Conservation (phyloP, 2,329 filamentous ascomycete genomes). For the Coleophoma crateriformis region DNA sequence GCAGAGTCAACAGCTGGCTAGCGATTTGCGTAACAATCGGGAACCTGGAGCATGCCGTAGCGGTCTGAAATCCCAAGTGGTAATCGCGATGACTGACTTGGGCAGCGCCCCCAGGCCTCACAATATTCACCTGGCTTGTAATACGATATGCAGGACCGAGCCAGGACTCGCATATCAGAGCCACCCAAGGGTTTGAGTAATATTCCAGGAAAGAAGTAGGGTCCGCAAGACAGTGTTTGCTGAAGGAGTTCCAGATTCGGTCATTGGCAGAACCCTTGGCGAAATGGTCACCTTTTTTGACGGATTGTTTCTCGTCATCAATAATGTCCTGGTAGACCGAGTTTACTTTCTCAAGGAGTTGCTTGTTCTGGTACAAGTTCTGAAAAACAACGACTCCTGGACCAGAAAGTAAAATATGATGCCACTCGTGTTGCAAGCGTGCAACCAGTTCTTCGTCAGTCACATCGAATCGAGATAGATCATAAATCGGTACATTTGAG, state of each 20-base stretch:
- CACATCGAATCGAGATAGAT: neutral
- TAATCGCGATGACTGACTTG: slow-evolving; percentile 58
- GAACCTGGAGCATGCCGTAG: slow-evolving; percentile 31
- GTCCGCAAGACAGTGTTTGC: slow-evolving; percentile 50
- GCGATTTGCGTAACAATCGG: slow-evolving; percentile 49
- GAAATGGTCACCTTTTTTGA: slow-evolving; percentile 53
- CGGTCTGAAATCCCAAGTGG: slow-evolving; percentile 56
- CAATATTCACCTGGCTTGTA: slow-evolving; percentile 58
- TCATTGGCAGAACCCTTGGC: slow-evolving; percentile 48
- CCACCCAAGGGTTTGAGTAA: slow-evolving; percentile 55
- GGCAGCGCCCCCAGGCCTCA: slow-evolving; percentile 50
- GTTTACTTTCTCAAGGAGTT: slow-evolving; percentile 40
- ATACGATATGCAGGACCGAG: slow-evolving; percentile 55
- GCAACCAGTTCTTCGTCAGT: neutral
- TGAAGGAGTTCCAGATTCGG: slow-evolving; percentile 62
- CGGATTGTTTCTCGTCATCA: slow-evolving; percentile 29
- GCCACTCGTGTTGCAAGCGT: slow-evolving; percentile 50
- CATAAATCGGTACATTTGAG: neutral
- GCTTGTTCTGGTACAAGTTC: slow-evolving; percentile 39
- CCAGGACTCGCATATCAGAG: slow-evolving; percentile 46
- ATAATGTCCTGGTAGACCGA: slow-evolving; percentile 43
- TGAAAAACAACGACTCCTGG: slow-evolving; percentile 56
- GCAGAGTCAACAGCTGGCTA: slow-evolving; percentile 53
- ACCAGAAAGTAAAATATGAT: slow-evolving; percentile 48
- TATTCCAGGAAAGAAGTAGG: slow-evolving; percentile 48